Conservation (phyloP, 768 basidiomycete species). For the Suillus alpinus region DNA sequence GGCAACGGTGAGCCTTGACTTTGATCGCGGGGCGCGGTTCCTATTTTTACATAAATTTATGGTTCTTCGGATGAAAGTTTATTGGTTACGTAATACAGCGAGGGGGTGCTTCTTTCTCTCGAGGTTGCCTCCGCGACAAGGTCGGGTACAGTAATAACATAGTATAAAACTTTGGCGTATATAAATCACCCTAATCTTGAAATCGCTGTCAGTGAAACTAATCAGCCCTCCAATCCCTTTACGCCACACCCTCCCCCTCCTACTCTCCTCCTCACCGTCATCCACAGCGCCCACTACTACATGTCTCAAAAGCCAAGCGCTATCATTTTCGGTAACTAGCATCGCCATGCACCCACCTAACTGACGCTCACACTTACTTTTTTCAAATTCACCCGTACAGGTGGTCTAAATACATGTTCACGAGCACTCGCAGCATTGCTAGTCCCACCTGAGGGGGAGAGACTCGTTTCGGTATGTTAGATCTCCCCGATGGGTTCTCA, state of each 20-base stretch:
- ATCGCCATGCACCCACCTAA: constrained; percentile 5
- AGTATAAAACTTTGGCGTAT: constrained; percentile 13
- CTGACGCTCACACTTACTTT: constrained; percentile 8
- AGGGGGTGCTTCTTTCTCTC: constrained; percentile 5
- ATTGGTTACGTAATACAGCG: constrained; percentile 18
- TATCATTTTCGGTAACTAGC: constrained; percentile 69
- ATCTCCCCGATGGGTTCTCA: constrained; percentile 8
- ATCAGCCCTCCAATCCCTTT: constrained; percentile 10
- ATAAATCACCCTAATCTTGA: constrained; percentile 21
- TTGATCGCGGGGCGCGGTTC: not conserved
- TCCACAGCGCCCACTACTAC: constrained; percentile 31
- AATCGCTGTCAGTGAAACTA: constrained; percentile 16
- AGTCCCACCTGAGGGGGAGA: constrained; percentile 63
- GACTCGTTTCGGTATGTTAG: constrained; percentile 66
- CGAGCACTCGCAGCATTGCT: constrained; percentile 67
- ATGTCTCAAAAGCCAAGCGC: constrained; percentile 51
- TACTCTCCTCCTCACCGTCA: constrained; percentile 3
- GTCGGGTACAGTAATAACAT: constrained; percentile 8
- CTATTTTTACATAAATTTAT: not conserved
- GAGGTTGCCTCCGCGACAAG: constrained; percentile 24
- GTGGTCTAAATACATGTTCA: constrained; percentile 79
- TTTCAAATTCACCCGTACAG: constrained; percentile 35
- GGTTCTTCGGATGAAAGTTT: constrained; percentile 3
- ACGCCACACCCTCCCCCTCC: constrained; percentile 7
- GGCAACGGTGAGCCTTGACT: not conserved